Evolutionary conservation across 2,329 filamentous ascomycete genomes (phyloP).

Genomic region (Graphium sp.): DNA sequence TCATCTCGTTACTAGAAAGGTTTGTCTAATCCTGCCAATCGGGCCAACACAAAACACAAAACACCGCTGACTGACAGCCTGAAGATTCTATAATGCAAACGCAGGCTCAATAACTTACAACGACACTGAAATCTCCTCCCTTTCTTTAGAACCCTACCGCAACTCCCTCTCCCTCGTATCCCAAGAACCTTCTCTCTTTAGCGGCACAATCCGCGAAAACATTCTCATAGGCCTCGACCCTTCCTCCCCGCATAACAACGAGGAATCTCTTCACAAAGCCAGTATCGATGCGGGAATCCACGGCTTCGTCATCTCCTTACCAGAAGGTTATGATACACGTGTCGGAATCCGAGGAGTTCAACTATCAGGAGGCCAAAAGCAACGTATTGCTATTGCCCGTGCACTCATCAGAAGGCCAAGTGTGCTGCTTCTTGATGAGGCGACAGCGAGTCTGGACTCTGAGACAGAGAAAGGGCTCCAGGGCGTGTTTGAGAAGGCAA

Average conservation of each 20-base stretch:
- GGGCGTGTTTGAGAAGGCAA: conserved; percentile 28
- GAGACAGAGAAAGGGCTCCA: conserved; percentile 39
- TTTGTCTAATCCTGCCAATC: conserved; percentile 6
- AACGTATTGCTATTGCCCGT: conserved; percentile 47
- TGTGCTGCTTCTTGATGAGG: conserved; percentile 51
- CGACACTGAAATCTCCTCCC: conserved; percentile 18
- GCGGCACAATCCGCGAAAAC: conserved; percentile 49
- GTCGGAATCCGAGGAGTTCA: conserved; percentile 48
- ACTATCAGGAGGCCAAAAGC: conserved; percentile 48
- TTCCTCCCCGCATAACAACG: neutral
- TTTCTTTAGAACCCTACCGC: conserved; percentile 32
- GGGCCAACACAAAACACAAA: neutral
- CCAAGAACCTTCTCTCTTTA: conserved; percentile 26
- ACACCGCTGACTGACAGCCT: neutral
- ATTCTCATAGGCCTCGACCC: conserved; percentile 29
- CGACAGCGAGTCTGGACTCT: conserved; percentile 46
- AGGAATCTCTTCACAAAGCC: conserved; percentile 2
- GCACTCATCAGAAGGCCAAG: conserved; percentile 43
- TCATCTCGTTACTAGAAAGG: conserved; percentile 12
- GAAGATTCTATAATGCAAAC: conserved; percentile 20
- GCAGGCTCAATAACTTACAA: conserved; percentile 29
- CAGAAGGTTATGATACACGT: conserved; percentile 32
- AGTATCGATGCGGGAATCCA: conserved; percentile 48
- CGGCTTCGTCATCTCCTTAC: conserved; percentile 58
- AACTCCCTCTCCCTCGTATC: conserved; percentile 35